Conservation (phyloP, 306 rosid genomes). For the Malus asiatica region DNA sequence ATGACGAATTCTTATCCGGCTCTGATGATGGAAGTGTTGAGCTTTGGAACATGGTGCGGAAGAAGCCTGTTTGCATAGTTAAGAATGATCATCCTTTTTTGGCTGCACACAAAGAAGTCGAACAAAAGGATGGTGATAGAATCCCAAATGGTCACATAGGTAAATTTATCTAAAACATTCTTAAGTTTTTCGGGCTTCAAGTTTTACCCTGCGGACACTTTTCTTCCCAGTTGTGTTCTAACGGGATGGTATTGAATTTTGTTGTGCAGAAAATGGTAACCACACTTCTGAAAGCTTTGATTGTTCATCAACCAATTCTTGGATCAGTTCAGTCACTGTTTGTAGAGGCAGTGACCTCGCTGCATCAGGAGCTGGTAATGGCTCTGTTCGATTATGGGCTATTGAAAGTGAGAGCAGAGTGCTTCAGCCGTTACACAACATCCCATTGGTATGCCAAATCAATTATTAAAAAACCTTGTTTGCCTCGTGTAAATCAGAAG, state of each 20-base stretch:
- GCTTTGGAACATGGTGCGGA: slow-evolving; percentile 61
- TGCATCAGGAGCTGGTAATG: slow-evolving; percentile 95
- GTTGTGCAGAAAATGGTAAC: slow-evolving; percentile 59
- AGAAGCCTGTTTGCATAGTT: slow-evolving; percentile 74
- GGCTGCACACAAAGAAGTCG: slow-evolving; percentile 31
- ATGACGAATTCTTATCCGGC: slow-evolving; percentile 82
- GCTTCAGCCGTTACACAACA: slow-evolving; percentile 43
- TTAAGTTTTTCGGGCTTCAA: not conserved
- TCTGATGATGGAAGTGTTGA: slow-evolving; percentile 87
- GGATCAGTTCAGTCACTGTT: slow-evolving; percentile 75
- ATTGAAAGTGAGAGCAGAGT: slow-evolving; percentile 55
- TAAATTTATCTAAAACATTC: slow-evolving; percentile 7
- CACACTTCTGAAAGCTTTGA: slow-evolving; percentile 26
- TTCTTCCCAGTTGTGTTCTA: slow-evolving; percentile 9
- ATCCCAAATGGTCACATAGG: slow-evolving; percentile 65
- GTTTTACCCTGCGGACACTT: not conserved
- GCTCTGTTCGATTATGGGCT: slow-evolving; percentile 73
- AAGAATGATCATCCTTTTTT: slow-evolving; percentile 66
- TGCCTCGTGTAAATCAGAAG: not conserved
- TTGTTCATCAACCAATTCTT: slow-evolving; percentile 50
- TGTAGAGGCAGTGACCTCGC: slow-evolving; percentile 89
- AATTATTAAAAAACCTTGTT: slow-evolving; percentile 1
- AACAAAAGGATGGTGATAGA: slow-evolving; percentile 33
- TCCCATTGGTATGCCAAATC: slow-evolving; percentile 71
- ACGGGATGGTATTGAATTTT: slow-evolving; percentile 15